These are phyloP conservation scores for Trichoderma cornu-damae DNA, from an alignment of 2,329 filamentous ascomycete species.

Conservation along the genomic window DNA sequence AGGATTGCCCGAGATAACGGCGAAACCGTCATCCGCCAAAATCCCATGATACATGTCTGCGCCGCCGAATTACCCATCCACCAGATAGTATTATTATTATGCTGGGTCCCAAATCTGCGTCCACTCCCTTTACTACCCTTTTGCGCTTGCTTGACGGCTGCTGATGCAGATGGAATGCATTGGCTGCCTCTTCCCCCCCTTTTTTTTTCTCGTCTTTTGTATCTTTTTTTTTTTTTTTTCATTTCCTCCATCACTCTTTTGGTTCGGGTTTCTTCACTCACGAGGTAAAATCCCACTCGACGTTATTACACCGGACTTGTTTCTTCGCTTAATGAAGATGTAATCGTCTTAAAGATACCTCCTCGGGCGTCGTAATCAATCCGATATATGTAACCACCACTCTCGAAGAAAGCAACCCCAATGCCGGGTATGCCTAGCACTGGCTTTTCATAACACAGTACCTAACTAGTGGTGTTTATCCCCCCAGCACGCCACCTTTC, in stretches of 20 bases:
- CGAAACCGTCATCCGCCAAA: constrained; percentile 4
- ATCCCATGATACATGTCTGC: constrained; percentile 8
- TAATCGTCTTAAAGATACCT: too few species aligned
- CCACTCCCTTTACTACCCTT: background rate
- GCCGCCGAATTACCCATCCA: too few species aligned
- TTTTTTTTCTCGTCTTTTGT: background rate
- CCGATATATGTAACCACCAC: too few species aligned
- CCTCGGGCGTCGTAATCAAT: too few species aligned
- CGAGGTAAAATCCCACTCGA: too few species aligned
- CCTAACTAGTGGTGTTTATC: too few species aligned
- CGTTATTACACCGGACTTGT: too few species aligned
- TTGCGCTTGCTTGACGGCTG: background rate
- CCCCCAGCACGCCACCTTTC: background rate
- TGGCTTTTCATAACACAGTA: too few species aligned
- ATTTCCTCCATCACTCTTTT: background rate
- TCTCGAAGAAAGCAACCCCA: background rate
- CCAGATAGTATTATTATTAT: background rate
- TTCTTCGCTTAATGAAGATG: too few species aligned
- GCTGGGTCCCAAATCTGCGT: background rate
- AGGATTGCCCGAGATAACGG: constrained; percentile 14
- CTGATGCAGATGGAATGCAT: background rate
- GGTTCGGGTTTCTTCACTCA: too few species aligned
- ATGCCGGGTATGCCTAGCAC: too few species aligned
- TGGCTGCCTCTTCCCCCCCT: constrained; percentile 12
- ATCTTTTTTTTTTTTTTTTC: background rate